These are phyloP conservation scores for Crotalaria pallida DNA, from an alignment of 306 rosid species.

Conservation along the genomic window DNA sequence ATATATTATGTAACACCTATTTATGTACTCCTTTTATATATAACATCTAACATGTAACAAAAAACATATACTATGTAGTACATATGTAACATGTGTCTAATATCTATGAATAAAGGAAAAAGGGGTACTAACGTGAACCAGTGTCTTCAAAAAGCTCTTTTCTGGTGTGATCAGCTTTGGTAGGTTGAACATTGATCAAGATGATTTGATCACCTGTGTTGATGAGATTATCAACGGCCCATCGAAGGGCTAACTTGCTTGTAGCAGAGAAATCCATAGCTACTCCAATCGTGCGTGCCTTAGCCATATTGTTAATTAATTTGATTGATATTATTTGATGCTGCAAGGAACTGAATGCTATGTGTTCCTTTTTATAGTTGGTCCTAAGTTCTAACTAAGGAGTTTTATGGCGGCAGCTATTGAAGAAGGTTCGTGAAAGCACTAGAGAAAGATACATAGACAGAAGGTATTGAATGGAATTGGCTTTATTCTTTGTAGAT, in stretches of 20 bases:
- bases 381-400: neutral
- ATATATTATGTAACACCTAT: too few relatives aligned
- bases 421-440: slow-evolving; percentile 29
- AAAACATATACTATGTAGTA: too few relatives aligned
- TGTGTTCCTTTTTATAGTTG: neutral
- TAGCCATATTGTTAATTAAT: slow-evolving; percentile 34
- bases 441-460: too few relatives aligned
- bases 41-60: too few relatives aligned
- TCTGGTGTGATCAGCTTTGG: slow-evolving; percentile 47
- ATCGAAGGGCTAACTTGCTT: slow-evolving; percentile 67
- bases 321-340: slow-evolving; percentile 2
- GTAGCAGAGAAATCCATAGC: slow-evolving; percentile 72
- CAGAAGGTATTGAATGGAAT: neutral
- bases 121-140: slow-evolving; percentile 47
- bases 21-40: too few relatives aligned
- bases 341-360: too few relatives aligned
- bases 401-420: neutral
- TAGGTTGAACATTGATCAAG: slow-evolving; percentile 60
- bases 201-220: slow-evolving; percentile 44
- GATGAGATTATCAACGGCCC: slow-evolving; percentile 60
- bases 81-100: too few relatives aligned
- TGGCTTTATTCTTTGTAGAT: slow-evolving; percentile 22
- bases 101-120: neutral
- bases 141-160: slow-evolving; percentile 58
- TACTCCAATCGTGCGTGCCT: slow-evolving; percentile 47